Base-by-base conservation (phyloP, 768 basidiomycete species). In the Scleroderma citrinum region DNA sequence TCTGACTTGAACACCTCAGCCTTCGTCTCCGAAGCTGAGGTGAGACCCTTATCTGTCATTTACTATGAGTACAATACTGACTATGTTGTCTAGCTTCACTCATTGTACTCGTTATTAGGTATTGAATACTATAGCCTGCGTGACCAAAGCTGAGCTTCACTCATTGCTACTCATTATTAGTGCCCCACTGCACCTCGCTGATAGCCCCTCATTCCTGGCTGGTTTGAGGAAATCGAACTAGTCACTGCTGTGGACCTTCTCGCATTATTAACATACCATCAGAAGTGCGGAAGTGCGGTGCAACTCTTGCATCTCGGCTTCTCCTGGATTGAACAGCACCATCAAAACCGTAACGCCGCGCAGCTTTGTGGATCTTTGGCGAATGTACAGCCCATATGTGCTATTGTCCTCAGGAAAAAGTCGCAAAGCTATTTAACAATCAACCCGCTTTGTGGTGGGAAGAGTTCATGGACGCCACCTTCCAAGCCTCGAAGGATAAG, bases 161-260 rank as follows among this genome's bases (percentile, higher is more conserved):
- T n/a, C n/a, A n/a, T n/a, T n/a, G n/a, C n/a, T n/a, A n/a, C n/a
- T n/a, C n/a, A n/a, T n/a, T n/a, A n/a, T n/a, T n/a, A n/a, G n/a
- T n/a, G n/a, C n/a, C n/a, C n/a, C n/a, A n/a, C n/a, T n/a, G n/a
- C n/a, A n/a, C n/a, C n/a, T n/a, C n/a, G n/a, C n/a, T n/a, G n/a
- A n/a, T n/a, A 57, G 19, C 57, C 68, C 0, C 49, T 65, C 35
- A 44, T 58, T 8, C 57, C 59, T 0, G 34, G 49, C 1, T 58
- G 61, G 51, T 56, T 61, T n/a, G 44, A 56, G 44, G 69, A 68
- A 32, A 57, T 71, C 7, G 46, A 45, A 1, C 11, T 61, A 32
- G 59, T 71, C 20, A 57, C 54, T 20, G 62, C 60, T 3, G 16
- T 46, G 3, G 61, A 60, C 23, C 46, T 70, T 4, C 61, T 66